These are phyloP conservation scores for Nakazawaea laoshanensis DNA, from an alignment of 805 yeast species.

Conservation along the genomic window DNA sequence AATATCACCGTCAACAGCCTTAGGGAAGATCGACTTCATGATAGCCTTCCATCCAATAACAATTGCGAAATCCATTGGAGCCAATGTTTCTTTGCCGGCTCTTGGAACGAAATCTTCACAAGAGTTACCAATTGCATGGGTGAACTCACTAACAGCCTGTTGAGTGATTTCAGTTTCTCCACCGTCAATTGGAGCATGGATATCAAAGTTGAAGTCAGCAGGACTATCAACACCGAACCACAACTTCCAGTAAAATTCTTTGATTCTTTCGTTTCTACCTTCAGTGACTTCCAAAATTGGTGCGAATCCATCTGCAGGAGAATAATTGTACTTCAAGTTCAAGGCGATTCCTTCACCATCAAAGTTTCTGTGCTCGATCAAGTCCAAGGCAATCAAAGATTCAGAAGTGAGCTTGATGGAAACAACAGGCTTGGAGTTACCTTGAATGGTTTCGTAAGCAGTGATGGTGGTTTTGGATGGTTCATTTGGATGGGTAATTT, in stretches of 20 bases:
- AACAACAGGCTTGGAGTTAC: conserved; percentile 59
- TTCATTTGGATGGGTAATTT: conserved; percentile 44
- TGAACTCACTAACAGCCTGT: conserved; percentile 80
- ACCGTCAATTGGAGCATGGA: conserved; percentile 64
- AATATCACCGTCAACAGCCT: conserved; percentile 91
- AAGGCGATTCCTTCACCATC: conserved; percentile 68
- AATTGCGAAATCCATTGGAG: conserved; percentile 99
- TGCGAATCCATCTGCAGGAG: conserved; percentile 87
- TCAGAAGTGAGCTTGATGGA: conserved; percentile 44
- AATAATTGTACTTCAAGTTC: conserved; percentile 69
- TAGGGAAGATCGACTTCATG: conserved; percentile 97
- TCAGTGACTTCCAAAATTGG: conserved; percentile 88
- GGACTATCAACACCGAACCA: conserved; percentile 72
- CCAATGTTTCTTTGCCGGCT: conserved; percentile 74
- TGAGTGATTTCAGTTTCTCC: conserved; percentile 59
- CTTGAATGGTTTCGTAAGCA: conserved; percentile 65
- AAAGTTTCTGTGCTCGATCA: conserved; percentile 85
- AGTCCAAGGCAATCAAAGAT: conserved; percentile 53
- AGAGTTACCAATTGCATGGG: conserved; percentile 94
- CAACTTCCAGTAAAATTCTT: conserved; percentile 93
- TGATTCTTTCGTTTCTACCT: conserved; percentile 87
- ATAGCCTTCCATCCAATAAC: conserved; percentile 98
- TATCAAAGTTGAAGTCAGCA: conserved; percentile 65
- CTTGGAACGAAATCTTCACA: conserved; percentile 93
- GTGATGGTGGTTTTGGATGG: conserved; percentile 51